phyloP scores from a whole-genome alignment of 768 basidiomycete species.

The Trametes maxima region DNA sequence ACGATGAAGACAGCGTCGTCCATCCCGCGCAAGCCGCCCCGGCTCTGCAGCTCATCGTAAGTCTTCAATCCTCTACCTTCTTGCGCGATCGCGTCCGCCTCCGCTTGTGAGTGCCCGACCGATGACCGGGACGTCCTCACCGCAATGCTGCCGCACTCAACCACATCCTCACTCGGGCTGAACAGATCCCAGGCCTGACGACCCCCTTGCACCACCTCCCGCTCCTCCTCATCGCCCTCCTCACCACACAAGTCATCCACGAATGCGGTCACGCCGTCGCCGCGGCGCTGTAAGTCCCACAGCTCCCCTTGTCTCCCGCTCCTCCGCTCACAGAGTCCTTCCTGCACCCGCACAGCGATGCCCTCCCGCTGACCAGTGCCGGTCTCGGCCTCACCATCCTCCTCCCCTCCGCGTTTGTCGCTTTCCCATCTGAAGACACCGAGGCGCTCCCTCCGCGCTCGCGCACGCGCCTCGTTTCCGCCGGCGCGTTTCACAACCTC shows the following conservation, averaged over 20 bases:
- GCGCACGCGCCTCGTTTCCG: slow-evolving; percentile 64
- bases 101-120: neutral
- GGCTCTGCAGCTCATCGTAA: slow-evolving; percentile 35
- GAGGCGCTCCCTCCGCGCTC: slow-evolving; percentile 32
- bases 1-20: neutral
- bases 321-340: neutral
- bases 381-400: slow-evolving; percentile 65
- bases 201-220: slow-evolving; percentile 75
- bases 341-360: slow-evolving; percentile 48
- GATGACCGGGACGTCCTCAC: too few species aligned
- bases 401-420: slow-evolving; percentile 76
- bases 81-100: neutral
- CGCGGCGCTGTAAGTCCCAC: slow-evolving; percentile 66
- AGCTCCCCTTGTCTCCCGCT: neutral
- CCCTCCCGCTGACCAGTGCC: slow-evolving; percentile 59
- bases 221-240: slow-evolving; percentile 33
- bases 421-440: slow-evolving; percentile 47
- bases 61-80: slow-evolving; percentile 10
- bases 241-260: slow-evolving; percentile 11
- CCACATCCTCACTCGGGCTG: neutral
- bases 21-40: neutral
- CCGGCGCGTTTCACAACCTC: slow-evolving; percentile 82
- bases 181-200: slow-evolving; percentile 81
- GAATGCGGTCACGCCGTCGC: slow-evolving; percentile 76
- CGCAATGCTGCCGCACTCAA: too few species aligned